These are phyloP conservation scores for Nepenthes mirabilis DNA, from an alignment of 148 eudicot genomes.

Conservation along the genomic window DNA sequence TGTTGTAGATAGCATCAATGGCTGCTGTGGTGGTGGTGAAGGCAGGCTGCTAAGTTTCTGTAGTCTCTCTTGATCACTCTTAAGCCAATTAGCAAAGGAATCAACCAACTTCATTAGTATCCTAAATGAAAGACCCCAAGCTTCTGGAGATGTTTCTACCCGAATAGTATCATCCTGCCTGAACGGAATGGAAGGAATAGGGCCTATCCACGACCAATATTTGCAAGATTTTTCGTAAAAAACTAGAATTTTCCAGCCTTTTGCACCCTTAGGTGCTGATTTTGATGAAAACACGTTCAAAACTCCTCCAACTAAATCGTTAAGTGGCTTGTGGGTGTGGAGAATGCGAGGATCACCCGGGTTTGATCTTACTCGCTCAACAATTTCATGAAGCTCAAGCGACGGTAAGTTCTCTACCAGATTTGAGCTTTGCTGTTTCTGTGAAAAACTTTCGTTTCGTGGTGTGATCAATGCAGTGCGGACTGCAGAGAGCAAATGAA, in stretches of 20 bases:
- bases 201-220: conserved; percentile 55
- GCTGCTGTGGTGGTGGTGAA: not conserved
- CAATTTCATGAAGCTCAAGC: conserved; percentile 38
- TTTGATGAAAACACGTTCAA: conserved; percentile 40
- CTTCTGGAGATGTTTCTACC: conserved; percentile 37
- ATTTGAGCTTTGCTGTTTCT: conserved; percentile 3
- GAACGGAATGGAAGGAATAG: conserved; percentile 18
- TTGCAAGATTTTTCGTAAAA: conserved; percentile 32
- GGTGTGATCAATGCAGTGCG: conserved; percentile 37
- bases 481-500: conserved; percentile 59
- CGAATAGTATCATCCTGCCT: conserved; percentile 11
- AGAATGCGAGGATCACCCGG: conserved; percentile 63
- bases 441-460: not conserved
- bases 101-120: conserved; percentile 49
- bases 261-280: conserved; percentile 42
- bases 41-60: conserved; percentile 42
- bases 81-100: conserved; percentile 50
- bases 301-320: conserved; percentile 51
- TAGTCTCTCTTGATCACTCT: conserved; percentile 41
- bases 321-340: conserved; percentile 48
- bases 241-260: conserved; percentile 43
- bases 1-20: not conserved
- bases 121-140: conserved; percentile 44
- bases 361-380: conserved; percentile 42
- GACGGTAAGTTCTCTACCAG: conserved; percentile 20